phyloP scores from a whole-genome alignment of 495 filamentous ascomycete species.

The Cercophora newfieldiana region DNA sequence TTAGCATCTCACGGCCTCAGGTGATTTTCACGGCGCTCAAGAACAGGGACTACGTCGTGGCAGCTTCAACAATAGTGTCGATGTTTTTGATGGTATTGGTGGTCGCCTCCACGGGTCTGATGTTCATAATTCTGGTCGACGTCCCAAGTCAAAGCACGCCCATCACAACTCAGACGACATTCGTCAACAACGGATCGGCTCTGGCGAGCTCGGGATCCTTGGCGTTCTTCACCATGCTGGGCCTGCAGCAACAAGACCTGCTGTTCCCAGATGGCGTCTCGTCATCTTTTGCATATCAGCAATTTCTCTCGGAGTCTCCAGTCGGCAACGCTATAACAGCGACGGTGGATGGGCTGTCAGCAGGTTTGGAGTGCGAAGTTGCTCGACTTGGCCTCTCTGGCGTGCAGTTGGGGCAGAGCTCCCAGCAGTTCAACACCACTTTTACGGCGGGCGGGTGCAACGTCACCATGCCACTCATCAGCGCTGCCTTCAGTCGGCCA shows the following conservation, averaged over 20 bases:
- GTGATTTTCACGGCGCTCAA: constrained; percentile 14
- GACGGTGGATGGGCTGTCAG: constrained; percentile 29
- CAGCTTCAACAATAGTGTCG: constrained; percentile 17
- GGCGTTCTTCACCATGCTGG: constrained; percentile 27
- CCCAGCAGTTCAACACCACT: constrained; percentile 22
- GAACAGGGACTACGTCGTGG: constrained; percentile 27
- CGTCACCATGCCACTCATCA: constrained; percentile 15
- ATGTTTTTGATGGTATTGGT: constrained; percentile 23
- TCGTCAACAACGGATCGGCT: constrained; percentile 19
- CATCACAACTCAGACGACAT: constrained; percentile 15
- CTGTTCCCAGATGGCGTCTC: constrained; percentile 25
- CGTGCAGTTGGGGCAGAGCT: constrained; percentile 3
- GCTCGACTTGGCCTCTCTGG: constrained; percentile 20
- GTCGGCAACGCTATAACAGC: constrained; percentile 19
- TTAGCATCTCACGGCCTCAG: constrained; percentile 18
- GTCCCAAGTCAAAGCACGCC: constrained; percentile 1
- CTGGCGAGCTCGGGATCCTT: constrained; percentile 17
- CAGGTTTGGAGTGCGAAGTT: constrained; percentile 25
- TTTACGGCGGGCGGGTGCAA: constrained; percentile 17
- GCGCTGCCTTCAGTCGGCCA: constrained; percentile 6
- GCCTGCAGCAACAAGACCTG: constrained; percentile 20
- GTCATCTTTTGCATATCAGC: constrained; percentile 26
- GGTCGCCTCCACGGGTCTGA: constrained; percentile 25
- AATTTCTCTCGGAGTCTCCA: constrained; percentile 19
- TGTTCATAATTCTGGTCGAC: constrained; percentile 20